Evolutionary conservation across 2,329 filamentous ascomycete species (phyloP), one percentile per base, ranked within the genome.

Genomic region (Alternaria hordeiaustralica): DNA sequence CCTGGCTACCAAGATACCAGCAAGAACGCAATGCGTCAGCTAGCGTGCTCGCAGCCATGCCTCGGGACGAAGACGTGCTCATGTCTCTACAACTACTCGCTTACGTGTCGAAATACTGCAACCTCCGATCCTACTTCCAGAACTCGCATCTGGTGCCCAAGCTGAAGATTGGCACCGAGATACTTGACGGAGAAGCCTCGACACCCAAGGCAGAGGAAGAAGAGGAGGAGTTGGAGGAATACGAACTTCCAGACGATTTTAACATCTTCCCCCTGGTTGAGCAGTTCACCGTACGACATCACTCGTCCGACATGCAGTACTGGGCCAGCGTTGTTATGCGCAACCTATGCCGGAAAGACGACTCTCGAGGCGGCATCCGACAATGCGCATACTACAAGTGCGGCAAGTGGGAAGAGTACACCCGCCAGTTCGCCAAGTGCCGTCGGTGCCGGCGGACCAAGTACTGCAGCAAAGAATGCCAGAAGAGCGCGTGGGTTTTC

Each of bases 251-350:
- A 13, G 95, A 98, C 76, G 93, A 98, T 79, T 95, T 97, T 82
- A 99, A 99, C 81, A 97, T 99, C 70, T 99, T 99, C 82, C 96
- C 96, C 3, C 85, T 99, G 36, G 96, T 99, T 51, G 96, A 99
- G 81, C 98, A 97, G 80, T 99, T 98, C 79, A 99, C 96, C 5
- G 93, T 97, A 28, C 90, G 96, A 68, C 94, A 97, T 77, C 93
- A 97, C 81, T 94, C 92, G 68, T 92, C 93, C 63, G 94, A 97
- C 78, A 99, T 99, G 96, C 95, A 97, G 80, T 99, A 99, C 83
- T 99, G 96, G 96, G 96, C 96, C 18, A 96, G 95, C 66, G 96
- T 99, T 15, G 96, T 99, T 49, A 99, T 99, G 96, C 89, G 96
- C 68, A 99, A 99, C 78, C 87, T 99, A 54, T 99, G 96, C 85